Evolutionary conservation across 108 stramenopile species (phyloP).

Genomic region (Seminavis robusta): DNA sequence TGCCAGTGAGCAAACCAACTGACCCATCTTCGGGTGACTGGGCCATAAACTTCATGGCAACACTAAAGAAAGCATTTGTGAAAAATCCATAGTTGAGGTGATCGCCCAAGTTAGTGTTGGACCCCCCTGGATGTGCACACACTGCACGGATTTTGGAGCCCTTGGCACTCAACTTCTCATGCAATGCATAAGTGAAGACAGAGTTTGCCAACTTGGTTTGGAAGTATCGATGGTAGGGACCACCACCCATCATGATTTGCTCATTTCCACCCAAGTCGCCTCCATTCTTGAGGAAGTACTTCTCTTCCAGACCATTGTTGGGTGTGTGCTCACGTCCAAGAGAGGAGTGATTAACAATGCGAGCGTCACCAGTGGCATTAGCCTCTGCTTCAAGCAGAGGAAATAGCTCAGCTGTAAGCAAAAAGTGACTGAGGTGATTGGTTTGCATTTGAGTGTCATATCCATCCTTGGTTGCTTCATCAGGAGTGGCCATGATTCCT

Average conservation of each 20-base stretch:
- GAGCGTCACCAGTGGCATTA: slow-evolving; percentile 31
- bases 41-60: neutral
- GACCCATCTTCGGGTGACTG: slow-evolving; percentile 24
- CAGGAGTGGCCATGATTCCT: slow-evolving; percentile 49
- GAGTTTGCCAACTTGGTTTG: slow-evolving; percentile 66
- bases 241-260: neutral
- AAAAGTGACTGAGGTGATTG: slow-evolving; percentile 54
- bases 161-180: slow-evolving; percentile 22
- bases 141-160: slow-evolving; percentile 7
- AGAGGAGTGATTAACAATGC: slow-evolving; percentile 45
- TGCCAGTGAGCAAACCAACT: slow-evolving; percentile 14
- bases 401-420: slow-evolving; percentile 43
- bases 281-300: slow-evolving; percentile 39
- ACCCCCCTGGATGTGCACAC: slow-evolving; percentile 6
- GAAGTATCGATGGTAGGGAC: slow-evolving; percentile 43
- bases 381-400: slow-evolving; percentile 25
- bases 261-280: slow-evolving; percentile 46
- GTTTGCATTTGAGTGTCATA: slow-evolving; percentile 58
- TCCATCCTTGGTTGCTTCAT: slow-evolving; percentile 47
- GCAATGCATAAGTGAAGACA: slow-evolving; percentile 38
- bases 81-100: neutral
- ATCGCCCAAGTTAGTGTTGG: slow-evolving; percentile 3
- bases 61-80: neutral
- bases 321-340: slow-evolving; percentile 11
- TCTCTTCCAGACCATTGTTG: slow-evolving; percentile 32